Conservation (phyloP, 1,139 yeast genomes). For the Yueomyces sp. region DNA sequence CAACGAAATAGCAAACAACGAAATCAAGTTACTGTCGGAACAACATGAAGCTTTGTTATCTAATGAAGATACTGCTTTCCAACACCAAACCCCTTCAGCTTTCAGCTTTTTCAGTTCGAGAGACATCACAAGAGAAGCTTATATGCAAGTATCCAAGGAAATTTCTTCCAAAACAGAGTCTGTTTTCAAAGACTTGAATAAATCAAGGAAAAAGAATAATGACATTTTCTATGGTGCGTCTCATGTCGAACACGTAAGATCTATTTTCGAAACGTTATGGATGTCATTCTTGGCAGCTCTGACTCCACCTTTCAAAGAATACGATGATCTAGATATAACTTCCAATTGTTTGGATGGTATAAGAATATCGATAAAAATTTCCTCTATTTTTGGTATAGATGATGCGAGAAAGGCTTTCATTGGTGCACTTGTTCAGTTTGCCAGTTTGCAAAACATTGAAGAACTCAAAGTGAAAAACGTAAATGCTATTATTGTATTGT, state of each 20-base stretch:
- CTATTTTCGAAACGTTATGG: slow-evolving; percentile 92
- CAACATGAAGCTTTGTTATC: slow-evolving; percentile 85
- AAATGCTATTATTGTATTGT: slow-evolving; percentile 60
- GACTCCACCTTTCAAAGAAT: slow-evolving; percentile 85
- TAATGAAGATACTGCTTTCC: slow-evolving; percentile 38
- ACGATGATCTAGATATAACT: slow-evolving; percentile 68
- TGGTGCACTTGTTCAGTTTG: slow-evolving; percentile 80
- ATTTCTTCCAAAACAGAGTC: slow-evolving; percentile 84
- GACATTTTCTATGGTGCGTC: slow-evolving; percentile 42
- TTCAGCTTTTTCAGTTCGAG: slow-evolving; percentile 64
- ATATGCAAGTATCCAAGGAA: slow-evolving; percentile 82
- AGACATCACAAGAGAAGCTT: slow-evolving; percentile 73
- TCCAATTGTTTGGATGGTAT: slow-evolving; percentile 73
- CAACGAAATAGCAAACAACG: slow-evolving; percentile 66
- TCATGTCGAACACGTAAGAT: slow-evolving; percentile 80
- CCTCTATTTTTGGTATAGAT: slow-evolving; percentile 74
- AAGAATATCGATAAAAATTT: slow-evolving; percentile 65
- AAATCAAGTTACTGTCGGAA: slow-evolving; percentile 83
- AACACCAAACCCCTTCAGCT: slow-evolving; percentile 30
- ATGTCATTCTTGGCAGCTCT: slow-evolving; percentile 92
- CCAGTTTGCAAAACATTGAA: slow-evolving; percentile 65
- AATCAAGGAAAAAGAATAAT: slow-evolving; percentile 25
- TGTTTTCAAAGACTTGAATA: slow-evolving; percentile 60
- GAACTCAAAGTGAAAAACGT: slow-evolving; percentile 74
- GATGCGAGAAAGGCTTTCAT: slow-evolving; percentile 83